A percentile compares a stretch with the other conserved stretches of the same genome.
These are phyloP conservation scores for Podila horticola DNA, from an alignment of 192 early-diverging fungal species.

Conservation along the genomic window DNA sequence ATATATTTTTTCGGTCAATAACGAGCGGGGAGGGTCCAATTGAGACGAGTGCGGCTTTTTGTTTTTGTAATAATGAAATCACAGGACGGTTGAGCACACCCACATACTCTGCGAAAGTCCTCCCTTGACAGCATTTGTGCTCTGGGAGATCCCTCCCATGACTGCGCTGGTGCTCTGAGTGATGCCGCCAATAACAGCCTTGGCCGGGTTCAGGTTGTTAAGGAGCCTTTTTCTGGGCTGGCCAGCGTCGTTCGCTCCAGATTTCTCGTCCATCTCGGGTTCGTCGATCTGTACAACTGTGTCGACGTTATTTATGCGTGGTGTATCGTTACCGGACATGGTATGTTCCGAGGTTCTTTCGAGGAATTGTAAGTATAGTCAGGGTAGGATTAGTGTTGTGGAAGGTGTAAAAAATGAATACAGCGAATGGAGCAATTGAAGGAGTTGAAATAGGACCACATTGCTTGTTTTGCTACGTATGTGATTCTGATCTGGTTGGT, in stretches of 20 bases:
- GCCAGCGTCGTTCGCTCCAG: neutral
- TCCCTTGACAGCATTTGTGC: slow-evolving; percentile 26
- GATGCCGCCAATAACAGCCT: slow-evolving; percentile 13
- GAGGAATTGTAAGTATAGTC: too few species aligned
- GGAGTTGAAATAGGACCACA: too few species aligned
- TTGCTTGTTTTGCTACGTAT: too few species aligned
- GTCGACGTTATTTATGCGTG: neutral
- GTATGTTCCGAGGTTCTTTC: neutral
- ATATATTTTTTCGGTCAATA: neutral
- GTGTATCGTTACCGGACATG: neutral
- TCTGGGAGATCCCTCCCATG: slow-evolving; percentile 24
- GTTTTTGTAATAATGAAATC: too few species aligned
- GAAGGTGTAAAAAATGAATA: too few species aligned
- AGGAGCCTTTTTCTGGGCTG: slow-evolving; percentile 7
- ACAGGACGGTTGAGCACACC: neutral
- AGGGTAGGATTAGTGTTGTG: too few species aligned
- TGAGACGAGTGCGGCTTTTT: too few species aligned
- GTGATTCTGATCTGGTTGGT: too few species aligned
- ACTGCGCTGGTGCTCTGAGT: slow-evolving; percentile 4
- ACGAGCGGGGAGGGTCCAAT: neutral
- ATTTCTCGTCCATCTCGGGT: neutral
- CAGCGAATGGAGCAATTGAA: too few species aligned
- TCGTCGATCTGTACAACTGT: neutral
- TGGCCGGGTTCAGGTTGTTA: slow-evolving; percentile 24
- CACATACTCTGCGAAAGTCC: slow-evolving; percentile 13